Conservation (phyloP, 441 rosid species). For the Eutrema salsugineum region DNA sequence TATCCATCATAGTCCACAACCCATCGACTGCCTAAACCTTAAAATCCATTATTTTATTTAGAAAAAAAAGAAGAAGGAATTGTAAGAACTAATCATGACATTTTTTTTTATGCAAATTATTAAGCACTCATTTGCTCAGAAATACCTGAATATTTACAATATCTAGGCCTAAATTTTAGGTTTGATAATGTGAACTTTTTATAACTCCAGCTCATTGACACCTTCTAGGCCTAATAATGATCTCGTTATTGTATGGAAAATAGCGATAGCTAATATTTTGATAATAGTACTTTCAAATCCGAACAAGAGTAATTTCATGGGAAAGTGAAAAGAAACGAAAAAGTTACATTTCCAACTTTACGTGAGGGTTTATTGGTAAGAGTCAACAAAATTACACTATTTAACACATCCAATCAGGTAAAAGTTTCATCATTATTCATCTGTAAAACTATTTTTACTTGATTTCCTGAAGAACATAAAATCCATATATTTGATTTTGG, state of each 20-base stretch:
- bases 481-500: background rate
- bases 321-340: constrained; percentile 14
- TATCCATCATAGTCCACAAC: constrained; percentile 6
- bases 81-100: constrained; percentile 25
- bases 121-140: constrained; percentile 32
- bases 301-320: background rate
- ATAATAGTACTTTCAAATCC: background rate
- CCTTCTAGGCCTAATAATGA: constrained; percentile 14
- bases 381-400: constrained; percentile 11
- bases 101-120: constrained; percentile 15
- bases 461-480: background rate
- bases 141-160: constrained; percentile 17
- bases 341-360: constrained; percentile 29
- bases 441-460: background rate
- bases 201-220: constrained; percentile 14
- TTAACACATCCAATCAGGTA: constrained; percentile 3
- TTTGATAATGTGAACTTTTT: constrained; percentile 12
- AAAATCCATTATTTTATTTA: background rate
- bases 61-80: background rate
- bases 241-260: constrained; percentile 4
- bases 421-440: background rate
- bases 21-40: constrained; percentile 16
- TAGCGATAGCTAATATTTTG: background rate
- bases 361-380: constrained; percentile 17
- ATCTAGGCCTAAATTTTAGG: constrained; percentile 27